A percentile compares a stretch with the other conserved stretches of the same genome.
Evolutionary conservation across 2,329 filamentous ascomycete genomes (phyloP).

Genomic region (Talaromyces sp.): DNA sequence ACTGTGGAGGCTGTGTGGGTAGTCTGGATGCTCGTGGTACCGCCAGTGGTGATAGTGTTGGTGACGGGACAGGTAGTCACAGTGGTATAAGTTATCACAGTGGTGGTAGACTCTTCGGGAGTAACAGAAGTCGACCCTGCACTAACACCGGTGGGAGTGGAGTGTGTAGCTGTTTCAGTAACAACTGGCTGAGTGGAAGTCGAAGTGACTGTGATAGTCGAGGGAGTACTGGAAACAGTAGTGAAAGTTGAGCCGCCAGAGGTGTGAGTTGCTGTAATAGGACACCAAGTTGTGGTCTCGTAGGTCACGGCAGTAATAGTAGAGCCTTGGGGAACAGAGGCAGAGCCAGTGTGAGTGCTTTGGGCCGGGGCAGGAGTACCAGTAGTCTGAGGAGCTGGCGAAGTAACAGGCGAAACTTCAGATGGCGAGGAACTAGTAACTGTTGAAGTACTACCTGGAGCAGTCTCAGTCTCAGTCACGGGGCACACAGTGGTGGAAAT

Average conservation of each 20-base stretch:
- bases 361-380: neutral
- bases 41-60: slow-evolving; percentile 42
- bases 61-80: slow-evolving; percentile 37
- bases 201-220: slow-evolving; percentile 42
- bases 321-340: neutral
- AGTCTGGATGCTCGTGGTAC: slow-evolving; percentile 50
- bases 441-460: neutral
- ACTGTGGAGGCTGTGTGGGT: slow-evolving; percentile 60
- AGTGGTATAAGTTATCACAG: slow-evolving; percentile 25
- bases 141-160: neutral
- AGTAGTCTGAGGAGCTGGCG: neutral
- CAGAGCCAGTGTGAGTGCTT: no score
- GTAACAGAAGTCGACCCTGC: neutral
- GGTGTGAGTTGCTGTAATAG: neutral
- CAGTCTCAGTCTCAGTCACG: slow-evolving; percentile 16
- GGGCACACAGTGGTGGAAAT: slow-evolving; percentile 8
- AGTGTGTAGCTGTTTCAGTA: slow-evolving; percentile 44
- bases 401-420: slow-evolving; percentile 2
- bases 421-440: neutral
- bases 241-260: neutral
- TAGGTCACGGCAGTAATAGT: neutral
- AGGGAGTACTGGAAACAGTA: slow-evolving; percentile 54
- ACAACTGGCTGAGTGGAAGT: slow-evolving; percentile 37
- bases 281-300: neutral
- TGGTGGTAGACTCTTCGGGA: neutral